Base-by-base conservation (phyloP, 257 asterid genomes). In the Mentha longifolia region DNA sequence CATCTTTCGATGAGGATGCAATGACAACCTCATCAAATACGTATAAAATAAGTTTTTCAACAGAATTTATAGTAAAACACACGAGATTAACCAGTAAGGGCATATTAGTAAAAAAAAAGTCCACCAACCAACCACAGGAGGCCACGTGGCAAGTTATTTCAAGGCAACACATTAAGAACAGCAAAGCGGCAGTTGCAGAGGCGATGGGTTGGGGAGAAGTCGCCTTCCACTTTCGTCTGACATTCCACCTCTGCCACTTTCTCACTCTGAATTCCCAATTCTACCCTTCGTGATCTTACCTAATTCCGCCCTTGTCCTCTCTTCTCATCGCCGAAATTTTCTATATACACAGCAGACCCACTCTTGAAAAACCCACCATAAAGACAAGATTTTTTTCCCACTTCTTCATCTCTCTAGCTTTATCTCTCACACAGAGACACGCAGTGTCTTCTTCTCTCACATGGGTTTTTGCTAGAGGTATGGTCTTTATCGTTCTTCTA, bases 181-280 rank as follows among this genome's bases (percentile, higher is more conserved):
- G 77, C 74, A 79, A 68, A 67, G 71, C 76, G 81, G 82, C 92
- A 28, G 83, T 80, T 80, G 86, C 81, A 74, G 82, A 37, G 65
- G 45, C 67, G 42, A 76, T 63, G 55, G 83, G 72, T 78, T 72
- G 77, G 90, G 86, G 79, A 75, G 76, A 82, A 86, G 97, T 85
- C 88, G 76, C 82, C 86, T 70, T 85, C 89, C 85, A 68, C 78
- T 70, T 80, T 76, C 80, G 64, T 65, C 82, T 80, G 95, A 88
- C 97, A 86, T 86, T 88, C 91, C 82, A 86, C 93, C 93, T 80
- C 92, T 77, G 88, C 86, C 70, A 65, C 78, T 71, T 51, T 72
- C 70, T 59, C 57, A 42, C 61, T 15, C 9, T 20, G n/a, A 55
- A 54, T 67, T 76, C 55, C 76, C 85, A 25, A 60, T 46, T 12